Evolutionary conservation across 169 alveolate species (phyloP).

Genomic region (Eimeria falciformis): DNA sequence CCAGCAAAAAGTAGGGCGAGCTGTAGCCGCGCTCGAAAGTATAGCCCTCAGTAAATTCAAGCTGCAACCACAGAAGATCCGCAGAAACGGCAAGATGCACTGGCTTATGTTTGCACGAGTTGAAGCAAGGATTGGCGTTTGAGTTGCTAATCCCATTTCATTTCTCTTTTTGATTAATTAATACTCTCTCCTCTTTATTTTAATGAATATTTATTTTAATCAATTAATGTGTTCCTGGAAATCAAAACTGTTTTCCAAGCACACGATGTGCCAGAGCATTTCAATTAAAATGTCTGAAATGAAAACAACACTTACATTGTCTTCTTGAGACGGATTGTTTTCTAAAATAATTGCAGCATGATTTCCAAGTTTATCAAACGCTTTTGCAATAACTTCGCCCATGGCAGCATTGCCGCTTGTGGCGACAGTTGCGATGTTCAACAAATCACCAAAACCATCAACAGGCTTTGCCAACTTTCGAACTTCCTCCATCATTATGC

Average conservation of each 20-base stretch:
- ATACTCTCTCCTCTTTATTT: too few relatives aligned
- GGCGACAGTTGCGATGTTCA: conserved; percentile 92
- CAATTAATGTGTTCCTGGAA: too few relatives aligned
- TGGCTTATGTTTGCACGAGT: too few relatives aligned
- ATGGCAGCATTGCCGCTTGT: conserved; percentile 90
- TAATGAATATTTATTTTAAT: too few relatives aligned
- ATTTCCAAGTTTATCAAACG: conserved; percentile 90
- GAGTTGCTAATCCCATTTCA: too few relatives aligned
- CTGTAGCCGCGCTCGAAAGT: conserved; percentile 91
- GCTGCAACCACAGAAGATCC: conserved; percentile 69
- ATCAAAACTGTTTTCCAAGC: too few relatives aligned
- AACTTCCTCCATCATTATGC: conserved; percentile 89
- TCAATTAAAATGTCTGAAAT: too few relatives aligned
- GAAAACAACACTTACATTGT: conserved; percentile 71
- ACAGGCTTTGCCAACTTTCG: conserved; percentile 88
- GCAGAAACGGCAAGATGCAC: neutral
- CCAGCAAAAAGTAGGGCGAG: conserved; percentile 90
- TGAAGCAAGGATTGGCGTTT: too few relatives aligned
- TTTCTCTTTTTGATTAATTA: too few relatives aligned
- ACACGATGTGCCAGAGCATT: too few relatives aligned
- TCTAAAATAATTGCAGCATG: conserved; percentile 92
- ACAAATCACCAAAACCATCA: conserved; percentile 87
- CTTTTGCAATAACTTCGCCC: conserved; percentile 92
- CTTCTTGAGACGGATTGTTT: conserved; percentile 91
- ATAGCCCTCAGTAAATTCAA: conserved; percentile 92